Base-by-base conservation (phyloP, 75 land plant species). In the Sequoia sempervirens region DNA sequence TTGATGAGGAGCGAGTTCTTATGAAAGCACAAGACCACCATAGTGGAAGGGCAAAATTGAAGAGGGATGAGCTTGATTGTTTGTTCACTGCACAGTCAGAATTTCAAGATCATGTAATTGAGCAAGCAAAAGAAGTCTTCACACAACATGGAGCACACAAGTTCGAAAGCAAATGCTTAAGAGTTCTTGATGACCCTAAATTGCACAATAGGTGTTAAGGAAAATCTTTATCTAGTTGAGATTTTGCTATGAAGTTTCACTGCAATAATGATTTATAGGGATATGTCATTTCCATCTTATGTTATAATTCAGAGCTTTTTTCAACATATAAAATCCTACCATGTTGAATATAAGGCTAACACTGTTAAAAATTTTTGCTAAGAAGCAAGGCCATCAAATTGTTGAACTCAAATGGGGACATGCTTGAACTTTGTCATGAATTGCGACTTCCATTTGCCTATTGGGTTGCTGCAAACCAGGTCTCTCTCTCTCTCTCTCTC, bases 401-500 rank as follows among this genome's bases (percentile, higher is more conserved):
- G 40, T 69, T 97, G 81, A 92, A 88, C 76, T 88, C 90, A 61
- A 96, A 90, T 80, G 98, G 99, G 70, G 91, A 92, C 83, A 92
- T 97, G 95, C 87, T 97, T 82, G 96, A 97, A 53, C 92, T 97
- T 81, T 88, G 93, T 75, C 89, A 94, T 86, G 99, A 97, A 79
- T 84, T 93, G 76, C 98, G 99, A 26, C 61, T 87, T 36, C 87
- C 92, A 28, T 96, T 97, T 88, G 93, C 88, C 28, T 78, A 69
- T 76, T 97, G 96, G 96, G 79, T 92, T 75, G 88, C 87, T 40
- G 73, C 54, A 80, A 93, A 91, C 41, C 95, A 97, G 98, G 99
- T 97, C 84, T 83, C 18, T 41, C 28, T 69, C 28, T 36, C 82
- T 26, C 75, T 76, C 37, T 83, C 73, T 41, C 41, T 75, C 26